phyloP scores from a whole-genome alignment of 441 rosid genomes.

The Euphorbia schlechtendalii region DNA sequence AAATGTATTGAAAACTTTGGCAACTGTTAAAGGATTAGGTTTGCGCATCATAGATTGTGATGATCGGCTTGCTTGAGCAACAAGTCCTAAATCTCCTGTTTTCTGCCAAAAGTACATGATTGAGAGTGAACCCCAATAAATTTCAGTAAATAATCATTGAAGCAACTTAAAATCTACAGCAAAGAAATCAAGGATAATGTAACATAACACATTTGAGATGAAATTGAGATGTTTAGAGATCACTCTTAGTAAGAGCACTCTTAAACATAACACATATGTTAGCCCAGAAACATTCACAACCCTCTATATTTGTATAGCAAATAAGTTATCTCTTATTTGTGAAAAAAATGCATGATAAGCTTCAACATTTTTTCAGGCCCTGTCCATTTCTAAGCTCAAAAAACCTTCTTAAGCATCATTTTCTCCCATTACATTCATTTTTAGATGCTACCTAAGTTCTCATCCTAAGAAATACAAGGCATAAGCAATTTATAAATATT shows the following conservation, averaged over 20 bases:
- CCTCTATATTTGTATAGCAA: neutral
- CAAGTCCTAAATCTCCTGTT: constrained; percentile 86
- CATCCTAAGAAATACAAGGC: neutral
- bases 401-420: neutral
- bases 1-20: constrained; percentile 68
- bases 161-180: no score
- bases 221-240: neutral
- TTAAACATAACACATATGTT: neutral
- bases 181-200: neutral
- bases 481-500: neutral
- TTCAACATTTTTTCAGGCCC: neutral
- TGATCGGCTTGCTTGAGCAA: constrained; percentile 88
- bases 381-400: neutral
- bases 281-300: neutral
- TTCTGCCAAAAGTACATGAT: constrained; percentile 36
- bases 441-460: neutral
- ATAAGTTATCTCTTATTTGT: neutral
- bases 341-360: neutral
- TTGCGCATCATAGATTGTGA: constrained; percentile 86
- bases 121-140: no score
- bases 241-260: neutral
- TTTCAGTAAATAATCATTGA: no score
- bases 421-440: neutral
- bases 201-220: no score
- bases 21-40: constrained; percentile 72